phyloP scores from a whole-genome alignment of 257 asterid species.

The Lavandula angustifolia region DNA sequence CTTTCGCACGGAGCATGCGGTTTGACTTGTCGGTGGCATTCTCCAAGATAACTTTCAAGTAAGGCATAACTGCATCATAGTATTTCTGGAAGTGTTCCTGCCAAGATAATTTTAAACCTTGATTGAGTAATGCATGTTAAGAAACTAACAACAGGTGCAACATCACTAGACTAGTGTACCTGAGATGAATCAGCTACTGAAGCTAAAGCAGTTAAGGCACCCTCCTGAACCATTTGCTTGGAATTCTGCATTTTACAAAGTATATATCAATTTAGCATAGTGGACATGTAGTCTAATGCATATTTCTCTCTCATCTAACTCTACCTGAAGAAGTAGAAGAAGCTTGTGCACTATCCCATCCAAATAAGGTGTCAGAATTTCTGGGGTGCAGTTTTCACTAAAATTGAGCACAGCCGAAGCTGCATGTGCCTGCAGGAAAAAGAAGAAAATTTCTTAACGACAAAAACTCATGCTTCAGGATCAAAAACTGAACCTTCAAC shows the following conservation, averaged over 20 bases:
- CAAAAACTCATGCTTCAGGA: slow-evolving; percentile 13
- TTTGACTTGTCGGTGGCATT: slow-evolving; percentile 85
- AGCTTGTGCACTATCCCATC: slow-evolving; percentile 84
- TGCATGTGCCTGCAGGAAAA: slow-evolving; percentile 79
- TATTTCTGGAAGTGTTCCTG: slow-evolving; percentile 91
- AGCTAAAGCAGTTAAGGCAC: slow-evolving; percentile 92
- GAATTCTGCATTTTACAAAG: slow-evolving; percentile 64
- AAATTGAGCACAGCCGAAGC: slow-evolving; percentile 95
- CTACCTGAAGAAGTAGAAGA: slow-evolving; percentile 82
- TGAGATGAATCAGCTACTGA: slow-evolving; percentile 98
- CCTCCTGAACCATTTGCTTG: slow-evolving; percentile 98
- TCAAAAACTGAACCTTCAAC: slow-evolving; percentile 10
- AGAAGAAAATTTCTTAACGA: neutral
- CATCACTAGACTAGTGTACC: slow-evolving; percentile 43
- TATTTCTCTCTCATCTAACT: slow-evolving; percentile 13
- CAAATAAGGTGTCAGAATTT: slow-evolving; percentile 76
- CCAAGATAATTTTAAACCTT: slow-evolving; percentile 14
- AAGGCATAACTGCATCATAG: slow-evolving; percentile 92
- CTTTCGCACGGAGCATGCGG: slow-evolving; percentile 98
- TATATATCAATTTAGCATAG: slow-evolving; percentile 21
- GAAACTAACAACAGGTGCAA: slow-evolving; percentile 4
- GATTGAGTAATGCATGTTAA: slow-evolving; percentile 27
- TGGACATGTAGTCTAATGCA: neutral
- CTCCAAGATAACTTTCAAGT: slow-evolving; percentile 76
- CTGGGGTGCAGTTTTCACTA: slow-evolving; percentile 92